A percentile compares a stretch with the other conserved stretches of the same genome.
phyloP scores from a whole-genome alignment of 768 basidiomycete species.

The Tremella yokohamensis region DNA sequence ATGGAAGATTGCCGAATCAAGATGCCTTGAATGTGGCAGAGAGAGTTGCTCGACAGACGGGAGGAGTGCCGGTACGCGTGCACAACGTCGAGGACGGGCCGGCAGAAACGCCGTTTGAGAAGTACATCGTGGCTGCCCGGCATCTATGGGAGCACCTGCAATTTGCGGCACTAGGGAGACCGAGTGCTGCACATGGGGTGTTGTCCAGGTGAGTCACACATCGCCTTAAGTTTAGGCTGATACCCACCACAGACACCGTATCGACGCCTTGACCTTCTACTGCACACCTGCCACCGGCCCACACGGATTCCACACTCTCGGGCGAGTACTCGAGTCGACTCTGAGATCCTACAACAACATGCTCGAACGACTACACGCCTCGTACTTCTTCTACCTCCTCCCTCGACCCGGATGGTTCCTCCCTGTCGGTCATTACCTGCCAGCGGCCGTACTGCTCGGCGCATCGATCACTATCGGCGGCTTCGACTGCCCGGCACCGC shows the following conservation, averaged over 20 bases:
- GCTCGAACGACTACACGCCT: conserved; percentile 91
- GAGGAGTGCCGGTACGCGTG: conserved; percentile 70
- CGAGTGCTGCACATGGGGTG: conserved; percentile 84
- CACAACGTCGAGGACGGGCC: conserved; percentile 63
- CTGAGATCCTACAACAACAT: conserved; percentile 89
- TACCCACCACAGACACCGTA: conserved; percentile 66
- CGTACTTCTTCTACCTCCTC: conserved; percentile 93
- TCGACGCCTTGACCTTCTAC: conserved; percentile 89
- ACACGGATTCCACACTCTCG: conserved; percentile 90
- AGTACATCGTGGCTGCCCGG: conserved; percentile 55
- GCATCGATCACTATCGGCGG: conserved; percentile 82
- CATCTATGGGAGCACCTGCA: conserved; percentile 68
- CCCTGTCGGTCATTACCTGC: conserved; percentile 86
- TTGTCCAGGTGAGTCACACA: conserved; percentile 66
- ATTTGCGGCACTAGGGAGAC: conserved; percentile 72
- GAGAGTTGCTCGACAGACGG: conserved; percentile 66
- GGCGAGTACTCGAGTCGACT: conserved; percentile 82
- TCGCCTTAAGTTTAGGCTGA: background rate
- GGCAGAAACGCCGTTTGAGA: conserved; percentile 8
- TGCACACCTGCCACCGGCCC: conserved; percentile 83
- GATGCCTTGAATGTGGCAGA: conserved; percentile 82
- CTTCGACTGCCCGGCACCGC: conserved; percentile 53
- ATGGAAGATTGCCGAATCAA: conserved; percentile 92
- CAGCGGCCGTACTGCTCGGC: conserved; percentile 78
- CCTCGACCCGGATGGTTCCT: conserved; percentile 66